Evolutionary conservation across 768 basidiomycete species (phyloP).

Genomic region (Crepidotus variabilis): DNA sequence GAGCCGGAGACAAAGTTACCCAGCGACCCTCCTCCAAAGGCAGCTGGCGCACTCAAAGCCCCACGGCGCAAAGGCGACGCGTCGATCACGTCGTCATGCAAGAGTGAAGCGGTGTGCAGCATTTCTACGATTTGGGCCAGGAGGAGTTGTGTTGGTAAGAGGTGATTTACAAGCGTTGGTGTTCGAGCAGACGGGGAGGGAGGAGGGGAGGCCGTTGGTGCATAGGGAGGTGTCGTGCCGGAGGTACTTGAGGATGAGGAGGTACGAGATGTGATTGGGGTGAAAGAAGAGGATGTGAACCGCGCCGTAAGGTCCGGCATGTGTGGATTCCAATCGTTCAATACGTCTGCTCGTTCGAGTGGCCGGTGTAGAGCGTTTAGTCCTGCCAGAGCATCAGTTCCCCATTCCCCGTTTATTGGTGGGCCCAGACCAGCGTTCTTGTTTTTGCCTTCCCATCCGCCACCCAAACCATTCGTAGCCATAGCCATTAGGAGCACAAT

Average conservation of each 20-base stretch:
- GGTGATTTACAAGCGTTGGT: slow-evolving; percentile 16
- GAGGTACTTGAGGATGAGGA: slow-evolving; percentile 10
- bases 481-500: slow-evolving; percentile 83
- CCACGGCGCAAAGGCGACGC: slow-evolving; percentile 73
- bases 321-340: slow-evolving; percentile 88
- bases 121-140: slow-evolving; percentile 94
- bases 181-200: slow-evolving; percentile 3
- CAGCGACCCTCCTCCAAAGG: slow-evolving; percentile 85
- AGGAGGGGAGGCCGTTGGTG: background rate
- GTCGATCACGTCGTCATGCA: slow-evolving; percentile 97
- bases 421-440: slow-evolving; percentile 28
- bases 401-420: slow-evolving; percentile 36
- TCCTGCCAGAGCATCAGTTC: slow-evolving; percentile 39
- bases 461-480: slow-evolving; percentile 86
- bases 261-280: slow-evolving; percentile 16
- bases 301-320: slow-evolving; percentile 59
- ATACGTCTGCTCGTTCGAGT: slow-evolving; percentile 66
- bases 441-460: slow-evolving; percentile 49
- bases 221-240: background rate
- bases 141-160: slow-evolving; percentile 85
- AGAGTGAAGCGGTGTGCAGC: slow-evolving; percentile 93
- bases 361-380: slow-evolving; percentile 65
- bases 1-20: slow-evolving; percentile 70
- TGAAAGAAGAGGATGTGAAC: slow-evolving; percentile 45
- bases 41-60: slow-evolving; percentile 71